A percentile compares a stretch with the other conserved stretches of the same genome.
Conservation (phyloP, 108 stramenopile species). For the Phaeodactylum tricornutum region DNA sequence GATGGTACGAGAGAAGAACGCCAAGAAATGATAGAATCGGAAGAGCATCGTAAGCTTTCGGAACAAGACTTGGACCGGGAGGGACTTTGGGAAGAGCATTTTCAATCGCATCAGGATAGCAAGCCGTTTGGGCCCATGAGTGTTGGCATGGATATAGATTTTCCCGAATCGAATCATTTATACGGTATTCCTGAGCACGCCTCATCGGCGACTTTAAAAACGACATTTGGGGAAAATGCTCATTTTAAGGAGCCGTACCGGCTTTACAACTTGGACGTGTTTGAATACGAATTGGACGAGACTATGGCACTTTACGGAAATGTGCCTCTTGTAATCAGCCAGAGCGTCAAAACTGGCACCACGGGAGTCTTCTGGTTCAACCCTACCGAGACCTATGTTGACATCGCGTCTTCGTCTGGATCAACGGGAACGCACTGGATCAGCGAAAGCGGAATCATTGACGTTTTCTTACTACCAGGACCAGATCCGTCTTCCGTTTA, state of each 20-base stretch:
- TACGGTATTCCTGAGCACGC: constrained; percentile 99
- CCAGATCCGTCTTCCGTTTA: constrained; percentile 65
- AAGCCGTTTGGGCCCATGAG: constrained; percentile 91
- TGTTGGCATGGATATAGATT: constrained; percentile 90
- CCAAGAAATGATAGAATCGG: constrained; percentile 27
- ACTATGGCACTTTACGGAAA: constrained; percentile 97
- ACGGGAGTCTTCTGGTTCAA: constrained; percentile 96
- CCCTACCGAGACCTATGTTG: constrained; percentile 98
- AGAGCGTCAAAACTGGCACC: constrained; percentile 53
- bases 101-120: constrained; percentile 80
- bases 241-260: constrained; percentile 95
- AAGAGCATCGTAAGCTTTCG: constrained; percentile 47
- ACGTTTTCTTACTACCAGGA: constrained; percentile 81
- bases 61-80: constrained; percentile 45
- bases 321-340: constrained; percentile 85
- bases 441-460: constrained; percentile 87
- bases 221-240: constrained; percentile 56
- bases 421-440: constrained; percentile 83
- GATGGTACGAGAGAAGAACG: constrained; percentile 80
- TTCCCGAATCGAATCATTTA: constrained; percentile 69
- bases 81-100: constrained; percentile 91
- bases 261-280: constrained; percentile 98
- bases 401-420: constrained; percentile 48
- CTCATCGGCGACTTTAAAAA: constrained; percentile 71
- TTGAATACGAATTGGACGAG: constrained; percentile 97